phyloP scores from a whole-genome alignment of 2,329 filamentous ascomycete genomes.

The Nothophaeocryptopus gaeumannii region DNA sequence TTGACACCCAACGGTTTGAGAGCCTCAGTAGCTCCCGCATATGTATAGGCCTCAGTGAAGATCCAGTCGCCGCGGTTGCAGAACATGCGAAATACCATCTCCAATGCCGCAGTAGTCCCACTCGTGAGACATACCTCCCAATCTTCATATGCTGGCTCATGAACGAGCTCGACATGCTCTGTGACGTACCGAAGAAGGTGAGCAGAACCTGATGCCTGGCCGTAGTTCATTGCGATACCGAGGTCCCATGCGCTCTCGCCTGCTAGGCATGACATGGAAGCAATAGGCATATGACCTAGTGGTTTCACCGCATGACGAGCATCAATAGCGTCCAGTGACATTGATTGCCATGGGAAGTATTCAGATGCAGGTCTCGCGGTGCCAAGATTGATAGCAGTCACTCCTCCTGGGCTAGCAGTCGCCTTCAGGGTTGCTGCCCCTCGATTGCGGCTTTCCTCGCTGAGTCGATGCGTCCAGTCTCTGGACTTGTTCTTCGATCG shows the following conservation, averaged over 20 bases:
- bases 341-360: conserved; percentile 17
- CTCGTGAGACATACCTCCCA: conserved; percentile 32
- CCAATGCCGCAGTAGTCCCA: conserved; percentile 34
- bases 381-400: conserved; percentile 17
- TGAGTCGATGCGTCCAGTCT: conserved; percentile 12
- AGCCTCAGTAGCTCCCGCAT: conserved; percentile 28
- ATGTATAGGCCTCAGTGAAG: conserved; percentile 30
- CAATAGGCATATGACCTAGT: neutral
- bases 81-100: conserved; percentile 32
- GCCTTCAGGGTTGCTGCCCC: conserved; percentile 18
- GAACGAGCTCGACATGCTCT: conserved; percentile 31
- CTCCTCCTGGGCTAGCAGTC: conserved; percentile 11
- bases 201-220: conserved; percentile 26
- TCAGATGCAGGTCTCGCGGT: conserved; percentile 14
- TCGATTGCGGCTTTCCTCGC: conserved; percentile 13
- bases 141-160: conserved; percentile 33
- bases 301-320: too few species aligned
- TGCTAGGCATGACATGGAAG: conserved; percentile 8
- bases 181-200: conserved; percentile 30
- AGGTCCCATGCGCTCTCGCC: conserved; percentile 23
- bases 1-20: conserved; percentile 29
- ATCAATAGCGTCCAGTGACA: neutral
- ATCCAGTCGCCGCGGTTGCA: conserved; percentile 28
- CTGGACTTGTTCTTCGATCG: neutral
- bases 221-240: conserved; percentile 29